These are phyloP conservation scores for Suillus bovinus DNA, from an alignment of 768 basidiomycete species.

Conservation along the genomic window DNA sequence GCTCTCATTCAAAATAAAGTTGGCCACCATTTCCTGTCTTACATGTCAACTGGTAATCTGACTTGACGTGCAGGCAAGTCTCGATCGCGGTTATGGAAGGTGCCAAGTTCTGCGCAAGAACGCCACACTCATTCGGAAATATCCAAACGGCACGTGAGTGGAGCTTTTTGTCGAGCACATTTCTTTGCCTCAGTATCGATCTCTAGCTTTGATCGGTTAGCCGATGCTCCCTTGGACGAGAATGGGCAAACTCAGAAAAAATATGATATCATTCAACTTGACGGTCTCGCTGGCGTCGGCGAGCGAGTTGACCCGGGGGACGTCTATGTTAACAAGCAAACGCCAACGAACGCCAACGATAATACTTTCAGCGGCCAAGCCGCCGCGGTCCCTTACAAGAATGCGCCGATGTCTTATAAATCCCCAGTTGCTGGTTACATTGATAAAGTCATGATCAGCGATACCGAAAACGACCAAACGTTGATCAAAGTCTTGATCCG, in stretches of 20 bases:
- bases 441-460: slow-evolving; percentile 97
- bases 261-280: slow-evolving; percentile 88
- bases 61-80: slow-evolving; percentile 63
- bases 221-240: slow-evolving; percentile 87
- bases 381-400: slow-evolving; percentile 85
- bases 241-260: slow-evolving; percentile 78
- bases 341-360: slow-evolving; percentile 91
- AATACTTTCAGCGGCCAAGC: slow-evolving; percentile 85
- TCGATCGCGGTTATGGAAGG: slow-evolving; percentile 96
- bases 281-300: slow-evolving; percentile 94
- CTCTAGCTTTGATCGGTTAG: slow-evolving; percentile 85
- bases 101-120: slow-evolving; percentile 98
- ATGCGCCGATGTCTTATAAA: slow-evolving; percentile 91
- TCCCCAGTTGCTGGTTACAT: slow-evolving; percentile 91
- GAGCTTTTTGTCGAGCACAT: slow-evolving; percentile 5
- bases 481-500: slow-evolving; percentile 97
- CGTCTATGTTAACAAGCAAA: slow-evolving; percentile 96
- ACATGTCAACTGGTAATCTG: slow-evolving; percentile 5
- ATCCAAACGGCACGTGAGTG: slow-evolving; percentile 95
- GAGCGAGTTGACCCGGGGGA: slow-evolving; percentile 92
- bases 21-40: slow-evolving; percentile 18
- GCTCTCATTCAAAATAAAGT: slow-evolving; percentile 95
- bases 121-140: slow-evolving; percentile 89
- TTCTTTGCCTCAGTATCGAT: slow-evolving; percentile 3
- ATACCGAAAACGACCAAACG: slow-evolving; percentile 95